These are phyloP conservation scores for Blepharisma japonicum DNA, from an alignment of 73 alveolate genomes.

Conservation along the genomic window DNA sequence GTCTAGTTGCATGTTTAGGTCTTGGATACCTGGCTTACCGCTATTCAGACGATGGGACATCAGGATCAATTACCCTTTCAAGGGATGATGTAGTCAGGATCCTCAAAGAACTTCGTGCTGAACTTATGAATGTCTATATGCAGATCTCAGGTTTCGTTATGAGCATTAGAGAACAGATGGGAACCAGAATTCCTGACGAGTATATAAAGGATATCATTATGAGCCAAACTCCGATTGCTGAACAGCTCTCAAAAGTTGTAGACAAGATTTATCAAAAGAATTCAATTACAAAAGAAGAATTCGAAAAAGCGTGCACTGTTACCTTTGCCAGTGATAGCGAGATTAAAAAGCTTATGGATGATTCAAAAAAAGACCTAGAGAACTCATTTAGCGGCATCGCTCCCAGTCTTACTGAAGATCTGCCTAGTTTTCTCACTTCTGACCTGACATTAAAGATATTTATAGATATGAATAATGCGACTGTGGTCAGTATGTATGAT, in stretches of 20 bases:
- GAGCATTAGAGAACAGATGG: background rate
- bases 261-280: background rate
- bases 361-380: background rate
- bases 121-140: conserved; percentile 1
- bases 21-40: too few relatives aligned
- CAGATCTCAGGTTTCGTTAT: background rate
- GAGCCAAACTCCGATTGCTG: conserved; percentile 1
- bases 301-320: background rate
- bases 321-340: background rate
- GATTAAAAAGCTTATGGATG: background rate
- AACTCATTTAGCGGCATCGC: background rate
- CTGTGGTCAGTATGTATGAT: background rate
- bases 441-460: conserved; percentile 1
- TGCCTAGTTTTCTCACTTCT: conserved; percentile 13
- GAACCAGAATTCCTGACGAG: conserved; percentile 8
- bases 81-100: too few relatives aligned
- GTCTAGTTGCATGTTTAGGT: too few relatives aligned
- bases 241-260: background rate
- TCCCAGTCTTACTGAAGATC: background rate
- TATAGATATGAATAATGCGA: background rate
- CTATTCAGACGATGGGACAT: too few relatives aligned
- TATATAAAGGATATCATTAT: background rate
- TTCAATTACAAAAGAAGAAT: background rate
- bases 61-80: too few relatives aligned
- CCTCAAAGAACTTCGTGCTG: background rate